A percentile compares a stretch with the other conserved stretches of the same genome.
phyloP scores from a whole-genome alignment of 441 rosid species.

The Mallotus japonicus region DNA sequence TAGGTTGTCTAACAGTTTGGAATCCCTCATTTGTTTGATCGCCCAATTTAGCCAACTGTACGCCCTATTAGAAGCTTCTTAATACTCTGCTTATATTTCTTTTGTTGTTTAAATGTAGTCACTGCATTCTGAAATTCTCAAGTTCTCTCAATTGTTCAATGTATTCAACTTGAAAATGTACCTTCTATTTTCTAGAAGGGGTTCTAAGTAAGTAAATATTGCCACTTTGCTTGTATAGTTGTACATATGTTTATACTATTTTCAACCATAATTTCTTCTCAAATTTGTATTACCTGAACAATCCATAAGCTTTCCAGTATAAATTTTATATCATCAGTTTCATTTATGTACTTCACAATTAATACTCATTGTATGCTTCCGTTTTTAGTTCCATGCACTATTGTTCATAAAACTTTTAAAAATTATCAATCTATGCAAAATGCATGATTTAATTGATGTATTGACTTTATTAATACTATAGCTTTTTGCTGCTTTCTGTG shows the following conservation, averaged over 20 bases:
- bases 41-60: slow-evolving; percentile 89
- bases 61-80: slow-evolving; percentile 25
- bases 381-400: not conserved
- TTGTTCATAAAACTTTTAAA: not conserved
- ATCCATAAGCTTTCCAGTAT: slow-evolving; percentile 2
- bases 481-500: slow-evolving; percentile 55
- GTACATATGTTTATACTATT: not conserved
- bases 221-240: not conserved
- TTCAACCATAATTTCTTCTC: not conserved
- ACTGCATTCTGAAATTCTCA: not conserved
- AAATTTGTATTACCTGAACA: not conserved
- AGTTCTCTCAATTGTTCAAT: not conserved
- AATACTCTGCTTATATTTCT: slow-evolving; percentile 7
- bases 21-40: slow-evolving; percentile 95
- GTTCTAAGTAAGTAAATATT: not conserved
- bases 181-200: slow-evolving; percentile 1
- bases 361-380: not conserved
- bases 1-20: slow-evolving; percentile 97
- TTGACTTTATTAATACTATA: slow-evolving; percentile 27
- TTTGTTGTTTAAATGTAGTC: not conserved
- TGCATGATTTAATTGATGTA: slow-evolving; percentile 13
- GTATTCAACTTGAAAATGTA: not conserved
- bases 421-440: slow-evolving; percentile 2
- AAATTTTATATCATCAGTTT: slow-evolving; percentile 1
- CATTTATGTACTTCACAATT: not conserved